phyloP scores from a whole-genome alignment of 805 yeast genomes.

The Candida insectorum region DNA sequence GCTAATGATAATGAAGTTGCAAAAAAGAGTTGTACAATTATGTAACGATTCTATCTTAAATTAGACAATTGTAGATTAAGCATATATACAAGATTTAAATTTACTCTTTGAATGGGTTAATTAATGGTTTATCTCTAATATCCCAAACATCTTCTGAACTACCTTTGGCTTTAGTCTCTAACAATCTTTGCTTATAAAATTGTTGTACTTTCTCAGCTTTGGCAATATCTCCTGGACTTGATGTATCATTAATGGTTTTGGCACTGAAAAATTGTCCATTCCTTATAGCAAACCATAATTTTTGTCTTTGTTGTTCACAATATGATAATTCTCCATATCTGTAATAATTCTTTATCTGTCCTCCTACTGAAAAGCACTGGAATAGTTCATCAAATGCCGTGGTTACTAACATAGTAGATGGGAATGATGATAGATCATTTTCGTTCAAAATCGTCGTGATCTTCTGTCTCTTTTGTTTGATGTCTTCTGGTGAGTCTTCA shows the following conservation, averaged over 20 bases:
- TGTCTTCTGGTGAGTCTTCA: slow-evolving; percentile 27
- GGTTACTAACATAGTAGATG: slow-evolving; percentile 38
- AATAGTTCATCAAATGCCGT: slow-evolving; percentile 86
- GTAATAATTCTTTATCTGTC: slow-evolving; percentile 80
- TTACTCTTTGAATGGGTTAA: slow-evolving; percentile 37
- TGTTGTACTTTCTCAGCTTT: slow-evolving; percentile 57
- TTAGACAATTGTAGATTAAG: slow-evolving; percentile 1
- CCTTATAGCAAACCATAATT: slow-evolving; percentile 76
- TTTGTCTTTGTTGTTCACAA: slow-evolving; percentile 67
- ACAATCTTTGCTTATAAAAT: slow-evolving; percentile 63
- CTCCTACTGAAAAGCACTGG: slow-evolving; percentile 86
- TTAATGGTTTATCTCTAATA: slow-evolving; percentile 30
- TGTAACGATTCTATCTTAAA: slow-evolving; percentile 19
- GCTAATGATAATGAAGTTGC: slow-evolving; percentile 42
- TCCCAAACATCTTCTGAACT: slow-evolving; percentile 88
- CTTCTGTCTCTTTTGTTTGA: slow-evolving; percentile 20
- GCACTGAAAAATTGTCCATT: slow-evolving; percentile 36
- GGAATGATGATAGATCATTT: slow-evolving; percentile 21
- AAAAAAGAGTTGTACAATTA: slow-evolving; percentile 36
- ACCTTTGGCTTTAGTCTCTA: slow-evolving; percentile 62
- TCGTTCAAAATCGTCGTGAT: slow-evolving; percentile 19
- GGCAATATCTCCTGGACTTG: slow-evolving; percentile 35
- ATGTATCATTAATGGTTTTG: slow-evolving; percentile 15
- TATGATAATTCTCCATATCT: slow-evolving; percentile 74
- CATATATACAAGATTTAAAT: slow-evolving; percentile 5